phyloP scores from a whole-genome alignment of 78 protist genomes.

The Planoprotostelium fungivorum region DNA sequence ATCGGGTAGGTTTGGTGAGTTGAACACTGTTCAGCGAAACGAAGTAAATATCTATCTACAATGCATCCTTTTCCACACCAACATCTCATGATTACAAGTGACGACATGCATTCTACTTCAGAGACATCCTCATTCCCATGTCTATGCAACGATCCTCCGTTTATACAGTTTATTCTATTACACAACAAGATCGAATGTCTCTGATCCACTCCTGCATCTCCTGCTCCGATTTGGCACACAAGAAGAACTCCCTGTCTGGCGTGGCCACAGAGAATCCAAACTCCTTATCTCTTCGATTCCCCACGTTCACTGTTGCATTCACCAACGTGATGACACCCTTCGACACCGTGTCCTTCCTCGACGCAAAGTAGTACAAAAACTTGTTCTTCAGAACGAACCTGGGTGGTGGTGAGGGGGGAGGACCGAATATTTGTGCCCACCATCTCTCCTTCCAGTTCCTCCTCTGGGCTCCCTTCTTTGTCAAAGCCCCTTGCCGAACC shows the following conservation, averaged over 20 bases:
- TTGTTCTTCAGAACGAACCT: slow-evolving; percentile 30
- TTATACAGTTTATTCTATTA: neutral
- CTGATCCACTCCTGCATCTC: neutral
- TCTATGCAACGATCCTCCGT: no score
- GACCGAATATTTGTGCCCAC: slow-evolving; percentile 10
- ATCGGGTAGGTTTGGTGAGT: no score
- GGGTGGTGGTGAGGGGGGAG: neutral
- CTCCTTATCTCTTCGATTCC: neutral
- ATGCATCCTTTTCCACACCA: no score
- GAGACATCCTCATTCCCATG: no score
- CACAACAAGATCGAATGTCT: neutral
- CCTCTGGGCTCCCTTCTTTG: slow-evolving; percentile 56
- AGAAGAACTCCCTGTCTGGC: neutral
- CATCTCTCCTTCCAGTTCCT: slow-evolving; percentile 61
- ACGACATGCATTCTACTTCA: no score
- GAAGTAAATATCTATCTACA: no score
- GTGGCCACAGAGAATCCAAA: neutral
- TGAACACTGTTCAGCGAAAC: no score
- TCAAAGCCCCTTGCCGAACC: slow-evolving; percentile 46
- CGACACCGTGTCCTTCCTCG: slow-evolving; percentile 53
- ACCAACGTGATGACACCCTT: slow-evolving; percentile 52
- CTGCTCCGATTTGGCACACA: neutral
- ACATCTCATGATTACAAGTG: no score
- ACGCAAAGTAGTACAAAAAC: slow-evolving; percentile 53
- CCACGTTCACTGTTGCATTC: slow-evolving; percentile 11